Evolutionary conservation across 139 green algal genomes (phyloP), one percentile per base, ranked within the genome.

Genomic region (Chlamydomonas incerta): DNA sequence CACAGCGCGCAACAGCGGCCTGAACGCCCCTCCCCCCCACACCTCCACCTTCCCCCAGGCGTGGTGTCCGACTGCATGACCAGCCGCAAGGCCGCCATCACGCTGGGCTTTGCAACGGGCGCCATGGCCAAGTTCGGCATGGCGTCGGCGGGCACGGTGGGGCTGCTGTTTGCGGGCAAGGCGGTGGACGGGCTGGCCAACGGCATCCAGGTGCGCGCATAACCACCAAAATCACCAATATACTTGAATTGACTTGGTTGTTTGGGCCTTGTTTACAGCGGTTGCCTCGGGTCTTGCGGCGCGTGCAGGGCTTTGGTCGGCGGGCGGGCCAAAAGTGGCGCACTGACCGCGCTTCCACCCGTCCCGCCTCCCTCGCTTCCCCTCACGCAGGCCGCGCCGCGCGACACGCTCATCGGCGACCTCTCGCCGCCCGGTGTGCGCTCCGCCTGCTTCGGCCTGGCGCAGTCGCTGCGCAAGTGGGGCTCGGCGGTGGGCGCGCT

Each of bases 361-460:
- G n/a, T n/a, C 15, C 31, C 37, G 23, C 33, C 23, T 11, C 47
- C 28, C 90, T 92, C 87, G n/a, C n/a, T n/a, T n/a, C n/a, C n/a
- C n/a, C n/a, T n/a, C n/a, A n/a, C n/a, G n/a, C n/a, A n/a, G n/a
- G 91, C 91, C 41, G 91, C 91, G 1, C 91, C 91, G 0, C 88
- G 91, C 67, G 91, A 94, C 67, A 89, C 91, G 3, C 84, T 94
- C 33, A 94, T 94, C 60, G 86, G 86, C 29, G 91, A 94, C 87
- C 83, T 94, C 18, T 88, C 88, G 0, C 91, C 91, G 10, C 52
- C 71, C 0, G 68, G 69, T 23, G 87, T 87, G 28, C 82, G 88
- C 67, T 92, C 88, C 18, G 86, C 89, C n/a, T 94, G 91, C 88
- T 94, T 92, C 69, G 91, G 91, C 63, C 92, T 94, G 74, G 91